These are phyloP conservation scores for Alnus glutinosa DNA, from an alignment of 306 rosid species.

Conservation along the genomic window DNA sequence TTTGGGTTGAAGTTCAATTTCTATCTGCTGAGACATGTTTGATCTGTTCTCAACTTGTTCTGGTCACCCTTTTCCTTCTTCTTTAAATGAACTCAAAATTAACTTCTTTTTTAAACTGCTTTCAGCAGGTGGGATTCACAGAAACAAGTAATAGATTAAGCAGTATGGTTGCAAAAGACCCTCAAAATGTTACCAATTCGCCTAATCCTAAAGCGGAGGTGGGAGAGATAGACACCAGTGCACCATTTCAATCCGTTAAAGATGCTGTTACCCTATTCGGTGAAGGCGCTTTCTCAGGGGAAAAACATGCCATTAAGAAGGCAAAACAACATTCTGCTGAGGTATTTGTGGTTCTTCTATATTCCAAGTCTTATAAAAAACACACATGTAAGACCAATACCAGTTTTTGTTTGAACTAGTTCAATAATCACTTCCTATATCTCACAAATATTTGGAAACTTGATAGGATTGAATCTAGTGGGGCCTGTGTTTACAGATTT, in stretches of 20 bases:
- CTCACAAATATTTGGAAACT: background rate
- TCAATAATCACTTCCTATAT: background rate
- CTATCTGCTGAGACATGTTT: background rate
- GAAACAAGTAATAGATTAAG: constrained; percentile 9
- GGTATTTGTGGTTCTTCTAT: constrained; percentile 45
- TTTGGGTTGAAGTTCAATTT: background rate
- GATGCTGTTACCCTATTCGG: constrained; percentile 94
- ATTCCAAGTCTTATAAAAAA: constrained; percentile 2
- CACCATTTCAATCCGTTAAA: constrained; percentile 97
- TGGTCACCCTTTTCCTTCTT: background rate
- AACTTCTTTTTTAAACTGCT: constrained; percentile 4
- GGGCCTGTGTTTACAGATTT: background rate
- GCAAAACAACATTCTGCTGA: constrained; percentile 79
- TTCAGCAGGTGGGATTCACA: constrained; percentile 29
- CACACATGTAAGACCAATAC: background rate
- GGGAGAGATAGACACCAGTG: constrained; percentile 98
- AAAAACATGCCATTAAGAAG: constrained; percentile 64
- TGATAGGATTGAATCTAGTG: background rate
- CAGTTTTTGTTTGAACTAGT: background rate
- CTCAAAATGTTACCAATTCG: constrained; percentile 50
- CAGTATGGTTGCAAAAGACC: constrained; percentile 73
- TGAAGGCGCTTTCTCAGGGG: constrained; percentile 93
- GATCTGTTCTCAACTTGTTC: background rate
- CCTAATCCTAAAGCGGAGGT: constrained; percentile 76
- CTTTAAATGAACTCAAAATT: background rate